Evolutionary conservation across 441 rosid species (phyloP).

Genomic region (Arabidopsis lyrata): DNA sequence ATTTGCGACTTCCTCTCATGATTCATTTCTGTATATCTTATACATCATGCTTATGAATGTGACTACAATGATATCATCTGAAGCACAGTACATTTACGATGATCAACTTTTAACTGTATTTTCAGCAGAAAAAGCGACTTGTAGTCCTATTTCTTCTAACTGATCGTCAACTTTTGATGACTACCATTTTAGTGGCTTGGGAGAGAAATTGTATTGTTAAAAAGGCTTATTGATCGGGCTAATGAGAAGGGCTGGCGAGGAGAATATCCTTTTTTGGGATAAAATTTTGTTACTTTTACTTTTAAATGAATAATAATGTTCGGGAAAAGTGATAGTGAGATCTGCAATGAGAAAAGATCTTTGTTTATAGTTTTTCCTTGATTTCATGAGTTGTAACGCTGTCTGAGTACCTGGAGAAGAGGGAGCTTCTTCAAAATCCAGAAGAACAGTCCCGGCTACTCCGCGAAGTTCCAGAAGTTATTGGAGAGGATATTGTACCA

Average conservation of each 20-base stretch:
- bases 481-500: slow-evolving; percentile 67
- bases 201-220: slow-evolving; percentile 64
- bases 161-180: slow-evolving; percentile 33
- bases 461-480: slow-evolving; percentile 66
- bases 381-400: slow-evolving; percentile 61
- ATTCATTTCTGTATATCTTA: slow-evolving; percentile 27
- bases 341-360: background rate
- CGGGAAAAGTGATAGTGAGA: slow-evolving; percentile 26
- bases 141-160: slow-evolving; percentile 36
- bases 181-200: slow-evolving; percentile 72
- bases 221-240: slow-evolving; percentile 72
- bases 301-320: slow-evolving; percentile 17
- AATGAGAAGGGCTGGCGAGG: slow-evolving; percentile 94
- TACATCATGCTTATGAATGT: slow-evolving; percentile 3
- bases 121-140: slow-evolving; percentile 13
- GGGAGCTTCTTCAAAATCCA: slow-evolving; percentile 68
- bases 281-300: background rate
- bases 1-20: slow-evolving; percentile 43
- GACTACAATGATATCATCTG: slow-evolving; percentile 1
- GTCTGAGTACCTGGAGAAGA: slow-evolving; percentile 77
- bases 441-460: slow-evolving; percentile 72
- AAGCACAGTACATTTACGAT: slow-evolving; percentile 16
- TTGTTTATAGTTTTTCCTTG: slow-evolving; percentile 55
- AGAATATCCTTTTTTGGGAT: slow-evolving; percentile 81
- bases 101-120: slow-evolving; percentile 22